Evolutionary conservation across 306 rosid genomes (phyloP).

Genomic region (Trichosanthes cucumerina): DNA sequence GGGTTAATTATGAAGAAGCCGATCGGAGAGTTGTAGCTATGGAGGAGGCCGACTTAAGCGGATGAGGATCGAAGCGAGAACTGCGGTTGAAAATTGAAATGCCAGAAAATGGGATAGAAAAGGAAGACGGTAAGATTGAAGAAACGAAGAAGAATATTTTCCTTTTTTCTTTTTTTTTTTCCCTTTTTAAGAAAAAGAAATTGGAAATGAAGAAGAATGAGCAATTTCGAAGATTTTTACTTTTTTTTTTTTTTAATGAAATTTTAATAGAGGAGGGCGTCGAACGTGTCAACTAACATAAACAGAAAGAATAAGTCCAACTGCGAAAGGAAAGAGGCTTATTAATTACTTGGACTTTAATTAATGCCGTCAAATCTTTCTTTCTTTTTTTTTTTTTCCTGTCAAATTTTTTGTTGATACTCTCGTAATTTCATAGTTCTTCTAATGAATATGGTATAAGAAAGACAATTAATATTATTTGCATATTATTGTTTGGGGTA

Average conservation of each 20-base stretch:
- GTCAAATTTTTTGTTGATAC: too few species aligned
- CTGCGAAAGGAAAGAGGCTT: not conserved
- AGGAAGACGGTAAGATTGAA: conserved; percentile 3
- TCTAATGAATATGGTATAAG: too few species aligned
- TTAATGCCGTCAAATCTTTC: not conserved
- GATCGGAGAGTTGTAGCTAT: not conserved
- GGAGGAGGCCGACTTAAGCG: conserved; percentile 1
- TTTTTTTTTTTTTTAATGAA: not conserved
- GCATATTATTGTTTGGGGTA: too few species aligned
- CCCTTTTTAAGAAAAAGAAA: not conserved
- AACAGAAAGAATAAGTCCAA: not conserved
- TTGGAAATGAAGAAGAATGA: not conserved
- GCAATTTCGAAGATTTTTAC: not conserved
- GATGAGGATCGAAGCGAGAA: conserved; percentile 7
- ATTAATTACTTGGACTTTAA: not conserved
- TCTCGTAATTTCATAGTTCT: too few species aligned
- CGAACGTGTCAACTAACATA: not conserved
- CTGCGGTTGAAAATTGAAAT: conserved; percentile 5
- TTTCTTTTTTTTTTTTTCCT: too few species aligned
- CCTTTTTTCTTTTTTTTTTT: not conserved
- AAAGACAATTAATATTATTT: too few species aligned
- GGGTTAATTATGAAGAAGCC: not conserved
- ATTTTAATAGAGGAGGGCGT: not conserved
- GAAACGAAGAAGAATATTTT: not conserved
- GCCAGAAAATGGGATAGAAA: not conserved